Conservation (phyloP, 2,329 filamentous ascomycete genomes). For the Aspergillus vadensis region DNA sequence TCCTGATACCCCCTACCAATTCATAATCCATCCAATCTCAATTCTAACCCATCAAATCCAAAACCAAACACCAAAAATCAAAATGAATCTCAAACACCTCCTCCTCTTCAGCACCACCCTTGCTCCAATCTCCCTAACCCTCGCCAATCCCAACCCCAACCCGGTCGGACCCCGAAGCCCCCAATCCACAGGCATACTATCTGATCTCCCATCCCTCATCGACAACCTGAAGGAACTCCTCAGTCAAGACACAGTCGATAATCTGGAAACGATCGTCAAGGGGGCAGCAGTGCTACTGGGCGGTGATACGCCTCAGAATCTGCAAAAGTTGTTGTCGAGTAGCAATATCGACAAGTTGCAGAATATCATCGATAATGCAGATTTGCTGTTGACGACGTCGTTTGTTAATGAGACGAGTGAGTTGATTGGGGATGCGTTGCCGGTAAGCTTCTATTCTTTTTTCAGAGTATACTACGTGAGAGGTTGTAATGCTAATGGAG, state of each 20-base stretch:
- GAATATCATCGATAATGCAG: conserved; percentile 30
- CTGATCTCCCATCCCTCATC: conserved; percentile 30
- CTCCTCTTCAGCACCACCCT: conserved; percentile 19
- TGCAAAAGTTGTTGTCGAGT: conserved; percentile 29
- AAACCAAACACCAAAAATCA: conserved; percentile 3
- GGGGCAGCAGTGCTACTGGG: conserved; percentile 34
- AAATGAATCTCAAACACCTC: conserved; percentile 25
- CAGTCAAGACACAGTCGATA: conserved; percentile 26
- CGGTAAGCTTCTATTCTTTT: conserved; percentile 24
- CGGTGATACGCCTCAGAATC: conserved; percentile 31
- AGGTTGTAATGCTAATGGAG: not conserved
- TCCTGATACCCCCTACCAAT: too few species aligned
- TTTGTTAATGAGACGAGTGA: conserved; percentile 35
- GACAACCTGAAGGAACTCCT: conserved; percentile 31
- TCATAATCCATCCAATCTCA: too few species aligned
- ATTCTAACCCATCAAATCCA: not conserved
- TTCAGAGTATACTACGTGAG: not conserved
- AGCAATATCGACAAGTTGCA: conserved; percentile 29
- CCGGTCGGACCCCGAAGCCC: conserved; percentile 28
- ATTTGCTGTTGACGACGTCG: conserved; percentile 27
- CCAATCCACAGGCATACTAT: conserved; percentile 23
- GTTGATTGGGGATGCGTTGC: conserved; percentile 37
- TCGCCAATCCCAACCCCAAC: conserved; percentile 26
- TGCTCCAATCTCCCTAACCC: conserved; percentile 13
- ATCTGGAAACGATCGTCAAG: conserved; percentile 29